A percentile compares a stretch with the other conserved stretches of the same genome.
Evolutionary conservation across 1,284 basidiomycete species (phyloP).

Genomic region (Sporisorium reilianum): DNA sequence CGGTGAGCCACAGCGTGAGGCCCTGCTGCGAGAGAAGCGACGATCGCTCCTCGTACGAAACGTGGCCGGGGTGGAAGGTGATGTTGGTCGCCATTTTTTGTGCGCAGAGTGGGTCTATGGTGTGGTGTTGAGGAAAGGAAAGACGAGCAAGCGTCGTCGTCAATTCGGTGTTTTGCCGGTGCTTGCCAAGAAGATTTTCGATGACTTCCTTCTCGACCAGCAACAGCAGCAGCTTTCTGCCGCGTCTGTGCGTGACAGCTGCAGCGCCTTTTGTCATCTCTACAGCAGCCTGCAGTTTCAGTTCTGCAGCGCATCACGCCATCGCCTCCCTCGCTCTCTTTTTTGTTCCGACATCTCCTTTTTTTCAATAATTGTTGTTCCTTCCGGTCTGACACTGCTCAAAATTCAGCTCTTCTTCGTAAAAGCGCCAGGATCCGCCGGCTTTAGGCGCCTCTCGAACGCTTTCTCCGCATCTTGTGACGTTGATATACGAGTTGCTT

Average conservation of each 20-base stretch:
- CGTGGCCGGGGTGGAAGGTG: slow-evolving; percentile 79
- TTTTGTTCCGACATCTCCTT: background rate
- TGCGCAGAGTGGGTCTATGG: background rate
- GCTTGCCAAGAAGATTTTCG: slow-evolving; percentile 10
- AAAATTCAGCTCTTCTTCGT: slow-evolving; percentile 1
- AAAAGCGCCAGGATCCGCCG: slow-evolving; percentile 6
- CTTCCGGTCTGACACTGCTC: background rate
- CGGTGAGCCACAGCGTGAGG: slow-evolving; percentile 59
- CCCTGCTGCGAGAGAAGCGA: slow-evolving; percentile 56
- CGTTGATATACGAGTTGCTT: background rate
- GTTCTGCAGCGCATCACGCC: background rate
- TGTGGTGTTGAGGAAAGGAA: background rate
- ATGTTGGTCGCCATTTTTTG: slow-evolving; percentile 86
- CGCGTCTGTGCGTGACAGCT: slow-evolving; percentile 23
- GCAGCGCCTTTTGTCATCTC: background rate
- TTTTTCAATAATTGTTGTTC: background rate
- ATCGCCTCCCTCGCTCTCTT: background rate
- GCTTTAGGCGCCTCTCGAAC: background rate
- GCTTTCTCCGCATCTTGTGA: slow-evolving; percentile 6
- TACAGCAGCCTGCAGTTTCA: background rate
- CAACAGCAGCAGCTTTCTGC: background rate
- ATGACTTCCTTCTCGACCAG: slow-evolving; percentile 15
- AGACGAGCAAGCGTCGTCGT: too few relatives aligned
- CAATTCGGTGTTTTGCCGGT: background rate
- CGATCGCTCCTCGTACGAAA: slow-evolving; percentile 64